Base-by-base conservation (phyloP, 2,329 filamentous ascomycete genomes). In the Aspergillus viridinutans region DNA sequence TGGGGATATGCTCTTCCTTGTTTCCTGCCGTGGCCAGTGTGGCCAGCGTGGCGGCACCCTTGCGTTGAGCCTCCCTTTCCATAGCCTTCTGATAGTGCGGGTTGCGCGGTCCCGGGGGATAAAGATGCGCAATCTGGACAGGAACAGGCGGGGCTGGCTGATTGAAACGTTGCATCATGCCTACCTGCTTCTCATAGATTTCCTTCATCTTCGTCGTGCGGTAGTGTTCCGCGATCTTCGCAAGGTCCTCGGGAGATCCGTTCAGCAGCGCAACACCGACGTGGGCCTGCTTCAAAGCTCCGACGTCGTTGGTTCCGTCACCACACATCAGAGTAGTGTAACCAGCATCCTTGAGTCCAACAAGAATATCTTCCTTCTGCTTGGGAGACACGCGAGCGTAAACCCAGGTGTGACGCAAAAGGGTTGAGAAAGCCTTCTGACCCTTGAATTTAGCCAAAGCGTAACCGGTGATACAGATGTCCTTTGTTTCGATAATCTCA, bases 241-340 rank as follows among this genome's bases (percentile, higher is more conserved):
- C 88, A 54, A 99, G 83, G 72, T 97, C 94, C 23, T 97, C 90
- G 64, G 87, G 88, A 1, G 92, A 95, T 61, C 94, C 94, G 75
- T 99, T 99, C 65, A 99, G 85, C 51, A 99, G 85, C 23, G 94
- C 94, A 61, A 99, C 90, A 76, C 94, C 94, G 62, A 99, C 92
- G 71, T 99, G 94, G 43, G 94, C 94, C 78, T 99, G 94, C 81
- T 99, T 99, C 69, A 99, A 80, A 48, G 94, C 94, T 63, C 94
- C 94, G 55, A 99, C 94, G 70, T 99, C 94, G 74, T 99, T 99
- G 55, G 94, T 99, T 62, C 94, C 94, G 69, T 99, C 94, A 75
- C 94, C 94, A 67, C 92, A 95, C 94, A 99, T 99, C 61, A 99
- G 84, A 29, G 94, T 99, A 59, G 94, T 97, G 79, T 99, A 99